Evolutionary conservation across 2,329 filamentous ascomycete species (phyloP), one percentile per base, ranked within the genome.

Genomic region (Diaporthe velutina): DNA sequence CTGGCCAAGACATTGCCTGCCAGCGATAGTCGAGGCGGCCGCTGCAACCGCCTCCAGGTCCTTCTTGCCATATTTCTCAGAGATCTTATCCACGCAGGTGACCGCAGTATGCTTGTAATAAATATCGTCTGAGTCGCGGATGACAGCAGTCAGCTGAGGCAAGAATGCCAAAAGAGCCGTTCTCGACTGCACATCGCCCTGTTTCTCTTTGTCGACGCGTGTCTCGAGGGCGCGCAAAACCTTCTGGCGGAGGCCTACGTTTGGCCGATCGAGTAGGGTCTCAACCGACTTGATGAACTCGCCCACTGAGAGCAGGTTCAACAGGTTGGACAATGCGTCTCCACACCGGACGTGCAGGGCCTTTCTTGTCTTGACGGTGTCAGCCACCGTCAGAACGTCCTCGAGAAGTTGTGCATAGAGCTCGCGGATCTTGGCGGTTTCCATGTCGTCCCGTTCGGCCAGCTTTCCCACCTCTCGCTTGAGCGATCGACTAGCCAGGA

Each of bases 11-110:
- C 95, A 96, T 77, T 93, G 88, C 72, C 91, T 86, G 55, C 95
- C 92, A 50, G 94, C 92, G 79, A 99, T 93, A 1, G 93, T 93
- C 75, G 92, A 88, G 6, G 95, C 95, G 7, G 95, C 93, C 6
- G 90, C 90, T 35, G 93, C 88, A 58, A 98, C 93, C 58, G 92
- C 92, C 78, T 93, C 91, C 1, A 93, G 88, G 80, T 98, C 94
- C 82, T 96, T 97, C 87, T 97, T 97, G 78, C 97, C 97, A 82
- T 98, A 98, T 82, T 96, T 96, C 84, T 98, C 96, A 3, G 94
- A 91, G 77, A 99, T 97, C 83, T 95, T 94, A 84, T 98, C 96
- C 58, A 98, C 93, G 79, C 96, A 98, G 48, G 92, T 92, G 76
- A 99, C 92, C 1, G 96, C 94, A 15, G 94, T 95, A 79, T 95